Conservation (phyloP, 352 stramenopile species). For the Phytopythium montanum region DNA sequence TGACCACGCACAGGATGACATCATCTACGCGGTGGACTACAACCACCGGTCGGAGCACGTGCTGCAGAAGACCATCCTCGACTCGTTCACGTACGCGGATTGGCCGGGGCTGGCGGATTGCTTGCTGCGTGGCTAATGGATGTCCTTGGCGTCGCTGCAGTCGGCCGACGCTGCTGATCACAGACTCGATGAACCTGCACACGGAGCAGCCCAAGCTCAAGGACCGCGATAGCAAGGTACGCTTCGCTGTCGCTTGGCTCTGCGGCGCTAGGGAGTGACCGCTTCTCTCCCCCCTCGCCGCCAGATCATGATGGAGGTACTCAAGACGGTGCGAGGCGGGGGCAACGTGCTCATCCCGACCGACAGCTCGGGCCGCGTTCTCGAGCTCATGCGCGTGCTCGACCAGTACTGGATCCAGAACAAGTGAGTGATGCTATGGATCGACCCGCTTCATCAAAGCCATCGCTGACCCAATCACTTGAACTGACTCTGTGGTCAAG, state of each 20-base stretch:
- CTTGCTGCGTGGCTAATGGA: background rate
- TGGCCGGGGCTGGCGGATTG: background rate
- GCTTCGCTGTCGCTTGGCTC: background rate
- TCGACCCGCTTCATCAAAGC: no score
- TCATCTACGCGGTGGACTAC: constrained; percentile 91
- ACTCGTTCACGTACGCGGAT: constrained; percentile 84
- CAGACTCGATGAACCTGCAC: constrained; percentile 87
- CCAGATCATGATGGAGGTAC: constrained; percentile 91
- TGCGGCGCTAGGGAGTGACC: background rate
- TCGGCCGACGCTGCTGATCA: constrained; percentile 83
- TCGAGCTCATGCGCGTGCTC: constrained; percentile 95
- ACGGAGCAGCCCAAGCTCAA: constrained; percentile 86
- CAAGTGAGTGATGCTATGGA: constrained; percentile 45
- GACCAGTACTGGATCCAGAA: constrained; percentile 96
- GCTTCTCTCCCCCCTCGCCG: background rate
- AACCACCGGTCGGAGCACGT: constrained; percentile 95
- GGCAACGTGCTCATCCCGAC: constrained; percentile 96
- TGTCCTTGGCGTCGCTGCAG: constrained; percentile 18
- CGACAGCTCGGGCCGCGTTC: constrained; percentile 91
- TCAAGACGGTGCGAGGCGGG: constrained; percentile 90
- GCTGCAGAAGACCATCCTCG: constrained; percentile 92
- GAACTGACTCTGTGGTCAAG: constrained; percentile 16
- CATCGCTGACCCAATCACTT: constrained; percentile 2
- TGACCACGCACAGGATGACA: constrained; percentile 67
- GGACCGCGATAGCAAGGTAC: constrained; percentile 80